Conservation (phyloP, 345 rosid genomes). For the Euclidium syriacum region DNA sequence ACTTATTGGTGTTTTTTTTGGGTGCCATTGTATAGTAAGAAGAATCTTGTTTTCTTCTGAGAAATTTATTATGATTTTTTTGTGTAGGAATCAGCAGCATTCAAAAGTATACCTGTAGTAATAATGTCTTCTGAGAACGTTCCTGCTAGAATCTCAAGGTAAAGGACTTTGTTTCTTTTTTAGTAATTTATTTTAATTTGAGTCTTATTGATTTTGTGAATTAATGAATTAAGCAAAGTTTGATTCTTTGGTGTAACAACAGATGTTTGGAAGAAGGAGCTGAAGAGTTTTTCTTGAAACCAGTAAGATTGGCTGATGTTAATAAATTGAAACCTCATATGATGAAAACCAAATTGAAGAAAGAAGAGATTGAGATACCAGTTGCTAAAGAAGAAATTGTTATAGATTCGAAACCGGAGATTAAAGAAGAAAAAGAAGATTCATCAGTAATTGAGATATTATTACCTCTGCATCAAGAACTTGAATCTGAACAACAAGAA, state of each 20-base stretch:
- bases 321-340: constrained; percentile 63
- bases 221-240: background rate
- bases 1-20: background rate
- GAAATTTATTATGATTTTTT: background rate
- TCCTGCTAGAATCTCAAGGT: constrained; percentile 78
- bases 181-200: background rate
- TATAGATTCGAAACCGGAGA: background rate
- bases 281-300: constrained; percentile 83
- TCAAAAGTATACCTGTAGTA: constrained; percentile 78
- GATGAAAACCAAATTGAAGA: constrained; percentile 33
- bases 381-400: background rate
- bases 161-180: background rate
- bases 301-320: constrained; percentile 77
- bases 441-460: constrained; percentile 6
- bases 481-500: constrained; percentile 3
- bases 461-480: constrained; percentile 16
- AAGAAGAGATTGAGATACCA: constrained; percentile 5
- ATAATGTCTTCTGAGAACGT: constrained; percentile 92
- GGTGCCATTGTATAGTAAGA: background rate
- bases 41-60: background rate
- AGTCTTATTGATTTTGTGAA: background rate
- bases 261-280: constrained; percentile 95
- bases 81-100: constrained; percentile 56
- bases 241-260: constrained; percentile 3
- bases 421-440: background rate